A percentile compares a stretch with the other conserved stretches of the same genome.
Conservation (phyloP, 352 stramenopile species). For the Pythium brassicae region DNA sequence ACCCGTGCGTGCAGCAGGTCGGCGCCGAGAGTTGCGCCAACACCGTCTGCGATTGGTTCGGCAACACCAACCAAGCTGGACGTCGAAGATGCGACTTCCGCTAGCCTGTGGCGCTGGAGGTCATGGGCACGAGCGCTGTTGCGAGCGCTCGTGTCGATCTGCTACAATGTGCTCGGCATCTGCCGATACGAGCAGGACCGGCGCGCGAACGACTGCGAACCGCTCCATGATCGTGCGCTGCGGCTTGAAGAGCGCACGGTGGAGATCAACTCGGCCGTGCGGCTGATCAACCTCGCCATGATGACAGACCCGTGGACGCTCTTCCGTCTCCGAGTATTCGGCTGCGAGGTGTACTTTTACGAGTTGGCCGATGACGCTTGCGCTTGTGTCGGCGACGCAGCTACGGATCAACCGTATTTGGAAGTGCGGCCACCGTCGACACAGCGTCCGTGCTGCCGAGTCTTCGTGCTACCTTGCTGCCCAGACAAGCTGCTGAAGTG, state of each 20-base stretch:
- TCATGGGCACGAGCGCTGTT: background rate
- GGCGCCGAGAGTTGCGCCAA: background rate
- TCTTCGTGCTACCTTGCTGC: conserved; percentile 27
- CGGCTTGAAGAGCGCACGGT: conserved; percentile 12
- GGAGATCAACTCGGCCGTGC: conserved; percentile 22
- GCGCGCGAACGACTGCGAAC: background rate
- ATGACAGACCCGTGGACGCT: conserved; percentile 41
- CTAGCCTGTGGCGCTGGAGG: background rate
- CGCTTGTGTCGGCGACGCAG: no score
- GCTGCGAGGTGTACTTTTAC: conserved; percentile 29
- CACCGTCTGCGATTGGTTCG: background rate
- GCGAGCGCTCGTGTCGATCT: background rate
- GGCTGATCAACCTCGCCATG: no score
- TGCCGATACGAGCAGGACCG: conserved; percentile 6
- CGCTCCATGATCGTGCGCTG: conserved; percentile 8
- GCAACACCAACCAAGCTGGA: background rate
- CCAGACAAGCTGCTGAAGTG: conserved; percentile 22
- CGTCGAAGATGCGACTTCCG: background rate
- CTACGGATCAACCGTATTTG: no score
- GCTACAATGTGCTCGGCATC: conserved; percentile 5
- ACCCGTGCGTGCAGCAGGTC: no score
- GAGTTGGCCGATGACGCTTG: background rate
- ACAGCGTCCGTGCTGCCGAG: conserved; percentile 1
- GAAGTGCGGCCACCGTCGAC: background rate
- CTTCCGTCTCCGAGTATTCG: conserved; percentile 22